Evolutionary conservation across 345 rosid genomes (phyloP).

Genomic region (Toxicodendron radicans): DNA sequence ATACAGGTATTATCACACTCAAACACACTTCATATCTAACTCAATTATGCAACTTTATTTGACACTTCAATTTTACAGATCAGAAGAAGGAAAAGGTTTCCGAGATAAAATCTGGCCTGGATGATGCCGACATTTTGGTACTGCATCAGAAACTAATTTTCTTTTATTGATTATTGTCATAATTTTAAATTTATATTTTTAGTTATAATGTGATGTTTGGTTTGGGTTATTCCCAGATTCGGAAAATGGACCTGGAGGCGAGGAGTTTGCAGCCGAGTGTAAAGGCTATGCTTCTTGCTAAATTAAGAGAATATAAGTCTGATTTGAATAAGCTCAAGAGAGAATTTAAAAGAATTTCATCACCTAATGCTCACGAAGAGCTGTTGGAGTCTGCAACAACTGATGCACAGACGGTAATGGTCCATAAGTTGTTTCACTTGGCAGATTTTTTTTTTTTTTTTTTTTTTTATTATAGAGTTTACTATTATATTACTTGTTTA

Average conservation of each 20-base stretch:
- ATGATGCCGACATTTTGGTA: conserved; percentile 89
- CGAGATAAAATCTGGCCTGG: conserved; percentile 72
- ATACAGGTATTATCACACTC: conserved; percentile 38
- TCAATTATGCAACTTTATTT: not conserved
- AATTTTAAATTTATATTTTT: no score
- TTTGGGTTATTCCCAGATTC: conserved; percentile 39
- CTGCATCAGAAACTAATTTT: not conserved
- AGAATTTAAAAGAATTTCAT: conserved; percentile 63
- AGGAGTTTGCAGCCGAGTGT: conserved; percentile 77
- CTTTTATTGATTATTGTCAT: not conserved
- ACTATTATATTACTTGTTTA: not conserved
- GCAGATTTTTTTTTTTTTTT: not conserved
- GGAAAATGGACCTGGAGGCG: conserved; percentile 94
- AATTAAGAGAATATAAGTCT: conserved; percentile 84
- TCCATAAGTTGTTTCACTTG: conserved; percentile 3
- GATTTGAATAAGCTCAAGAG: conserved; percentile 78
- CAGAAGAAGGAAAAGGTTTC: conserved; percentile 51
- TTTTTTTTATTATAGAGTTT: not conserved
- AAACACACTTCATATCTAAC: not conserved
- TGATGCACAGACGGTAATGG: conserved; percentile 50
- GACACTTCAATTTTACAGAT: conserved; percentile 41
- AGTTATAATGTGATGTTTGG: not conserved
- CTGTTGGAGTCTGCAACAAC: conserved; percentile 64
- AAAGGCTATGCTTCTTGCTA: conserved; percentile 81
- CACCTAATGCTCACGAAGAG: conserved; percentile 59